Evolutionary conservation across 2,329 filamentous ascomycete genomes (phyloP), one percentile per base, ranked within the genome.

Genomic region (Phaeoacremonium minimum): DNA sequence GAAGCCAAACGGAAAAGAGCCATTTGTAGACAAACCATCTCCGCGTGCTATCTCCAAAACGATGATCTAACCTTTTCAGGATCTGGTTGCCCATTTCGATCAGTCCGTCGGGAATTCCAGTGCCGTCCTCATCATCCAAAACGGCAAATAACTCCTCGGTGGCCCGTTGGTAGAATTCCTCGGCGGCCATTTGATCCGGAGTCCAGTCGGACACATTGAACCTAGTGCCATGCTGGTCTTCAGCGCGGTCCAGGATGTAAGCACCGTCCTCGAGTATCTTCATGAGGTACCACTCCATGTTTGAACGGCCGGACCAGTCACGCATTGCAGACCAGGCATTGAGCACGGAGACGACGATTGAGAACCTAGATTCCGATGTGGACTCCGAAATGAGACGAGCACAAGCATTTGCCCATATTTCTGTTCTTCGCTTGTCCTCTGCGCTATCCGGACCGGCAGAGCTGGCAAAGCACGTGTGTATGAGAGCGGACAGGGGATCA

Each of bases 251-350:
- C 49, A 96, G 71, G 39, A 97, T 71, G 55, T 96, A 96, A 28
- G 89, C 85, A 47, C 93, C 93, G 50, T 94, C 86, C 61, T 95
- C 87, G 19, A 98, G 76, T 42, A 94, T 87, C 56, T 93, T 87
- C 86, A 95, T 93, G 11, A 98, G 76, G 58, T 91, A 97, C 63
- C 88, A 85, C 63, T 96, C 90, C 71, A 98, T 81, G 46, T 89
- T 93, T 47, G 83, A 79, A 51, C 85, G 89, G 39, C 88, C 88
- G 28, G 87, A 85, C 90, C 91, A 97, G 59, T 90, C 83, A 44
- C 87, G 81, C 74, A 90, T 86, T 38, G 80, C 74, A 35, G 87
- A 82, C 86, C 89, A 97, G 38, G 87, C 82, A 58, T 93, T 90
- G 34, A 98, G 73, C 20, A 96, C 80, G 32, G 86, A 83, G 45